Base-by-base conservation (phyloP, 2,329 filamentous ascomycete genomes). In the Orbilia brochopaga region DNA sequence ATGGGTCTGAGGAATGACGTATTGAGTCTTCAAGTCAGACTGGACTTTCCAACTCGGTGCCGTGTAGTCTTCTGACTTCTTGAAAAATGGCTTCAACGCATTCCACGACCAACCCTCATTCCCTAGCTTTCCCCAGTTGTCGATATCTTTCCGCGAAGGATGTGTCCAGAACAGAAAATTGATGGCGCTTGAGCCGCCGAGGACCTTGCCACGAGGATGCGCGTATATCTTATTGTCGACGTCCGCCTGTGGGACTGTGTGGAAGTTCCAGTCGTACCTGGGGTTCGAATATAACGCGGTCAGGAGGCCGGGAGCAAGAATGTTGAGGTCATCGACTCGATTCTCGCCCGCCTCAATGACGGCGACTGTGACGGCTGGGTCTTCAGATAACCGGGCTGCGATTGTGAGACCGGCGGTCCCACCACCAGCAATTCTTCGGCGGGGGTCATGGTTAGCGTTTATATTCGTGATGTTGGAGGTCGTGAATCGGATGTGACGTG, bases 121-220 rank as follows among this genome's bases (percentile, higher is more conserved):
- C 10, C 65, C 65, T 10, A 69, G 23, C 2, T 42, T 21, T 1
- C 65, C 65, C 65, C 65, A 69, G 15, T 69, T 63, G 11, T 69
- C 58, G 32, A 69, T 69, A 51, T 69, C 65, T 32, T 69, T 69
- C 65, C 58, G 65, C 10, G 65, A 69, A 7, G 65, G 53, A 23
- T 69, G 65, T 7, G 65, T 69, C 65, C 65, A 69, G 15, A 77
- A 77, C 35, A 69, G 53, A 48, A 82, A 80, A 72, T 84, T 83
- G 30, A 84, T 69, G 0, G 81, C 79, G 8, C 78, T 82, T 13
- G 80, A 81, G 8, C 83, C 83, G 3, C 83, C 83, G 0, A 85
- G 78, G 0, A 83, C 81, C 56, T 82, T 82, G 35, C 82, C 83
- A 4, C 83, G 79, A 23, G 80, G 80, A 50, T 83, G 81, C 2